Base-by-base conservation (phyloP, 306 rosid species). In the Inga laurina region DNA sequence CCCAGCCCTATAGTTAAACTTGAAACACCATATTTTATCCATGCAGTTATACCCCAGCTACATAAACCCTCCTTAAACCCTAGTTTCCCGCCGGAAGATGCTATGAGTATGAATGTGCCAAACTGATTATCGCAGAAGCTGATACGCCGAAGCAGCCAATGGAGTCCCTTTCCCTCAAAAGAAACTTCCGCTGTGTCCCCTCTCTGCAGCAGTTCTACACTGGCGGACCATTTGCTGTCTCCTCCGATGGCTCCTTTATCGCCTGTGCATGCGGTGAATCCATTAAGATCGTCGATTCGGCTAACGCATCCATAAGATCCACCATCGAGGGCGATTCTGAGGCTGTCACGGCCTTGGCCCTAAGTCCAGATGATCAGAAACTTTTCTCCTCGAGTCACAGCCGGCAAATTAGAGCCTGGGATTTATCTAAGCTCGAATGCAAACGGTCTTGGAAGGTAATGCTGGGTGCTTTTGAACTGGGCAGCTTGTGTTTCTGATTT, bases 371-470 rank as follows among this genome's bases (percentile, higher is more conserved):
- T 67, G 94, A 92, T 39, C 84, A 81, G 59, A 57, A 92, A 5
- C 97, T 94, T 64, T 94, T 96, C 86, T 89, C 95, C 35, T 82
- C 98, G 2, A 86, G 93, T 39, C 97, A 96, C 84, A 91, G 93
- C 74, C 91, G 97, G 57, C 97, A 90, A 88, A 94, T 96, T 65
- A 90, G 93, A 82, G 97, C 90, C 7, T 94, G 99, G 97, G 98
- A 96, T 69, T 88, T 96, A 72, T 79, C 94, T 75, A 91, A 95
- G 1, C 86, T 89, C 65, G 91, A 92, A 78, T 89, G 97, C 80
- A 82, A 91, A 15, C 94, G 93, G 52, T 92, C 99, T 13, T 96
- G 99, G 99, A 96, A 93, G 99, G 99, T 94, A 90, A 44, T 10
- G 18, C 54, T 4, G 44, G 46, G 19, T 77, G 43, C 46, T 11